phyloP scores from a whole-genome alignment of 345 rosid species.

The Psidium friedrichsthalianum region DNA sequence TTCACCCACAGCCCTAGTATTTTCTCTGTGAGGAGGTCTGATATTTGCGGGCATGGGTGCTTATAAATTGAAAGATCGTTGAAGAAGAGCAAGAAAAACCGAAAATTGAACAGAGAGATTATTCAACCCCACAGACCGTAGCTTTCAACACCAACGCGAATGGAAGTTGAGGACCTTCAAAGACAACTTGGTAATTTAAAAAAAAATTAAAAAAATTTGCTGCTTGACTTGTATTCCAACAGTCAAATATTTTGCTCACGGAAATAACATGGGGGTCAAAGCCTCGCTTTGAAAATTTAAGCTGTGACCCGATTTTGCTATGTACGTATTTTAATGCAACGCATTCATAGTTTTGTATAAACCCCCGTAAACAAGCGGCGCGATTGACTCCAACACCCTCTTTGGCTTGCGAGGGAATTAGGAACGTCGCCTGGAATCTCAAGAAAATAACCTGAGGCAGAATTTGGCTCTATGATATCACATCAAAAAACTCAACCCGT shows the following conservation, averaged over 20 bases:
- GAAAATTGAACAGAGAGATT: not conserved
- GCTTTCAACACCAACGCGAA: not conserved
- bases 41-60: not conserved
- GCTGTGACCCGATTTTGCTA: not conserved
- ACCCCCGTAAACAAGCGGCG: not conserved
- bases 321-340: not conserved
- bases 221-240: not conserved
- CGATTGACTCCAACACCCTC: not conserved
- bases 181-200: not conserved
- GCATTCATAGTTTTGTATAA: not conserved
- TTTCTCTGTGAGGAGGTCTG: not conserved
- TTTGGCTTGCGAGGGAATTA: not conserved
- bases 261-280: not conserved
- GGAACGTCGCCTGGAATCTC: not conserved
- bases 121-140: not conserved
- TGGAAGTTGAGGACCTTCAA: not conserved
- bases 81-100: not conserved
- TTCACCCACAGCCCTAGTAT: not conserved
- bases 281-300: not conserved
- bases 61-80: not conserved
- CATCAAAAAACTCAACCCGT: not conserved
- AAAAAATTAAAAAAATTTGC: not conserved
- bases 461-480: not conserved
- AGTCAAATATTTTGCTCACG: not conserved
- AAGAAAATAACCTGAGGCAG: not conserved